These are phyloP conservation scores for Filobasidium wieringae DNA, from an alignment of 768 basidiomycete species.

Conservation along the genomic window DNA sequence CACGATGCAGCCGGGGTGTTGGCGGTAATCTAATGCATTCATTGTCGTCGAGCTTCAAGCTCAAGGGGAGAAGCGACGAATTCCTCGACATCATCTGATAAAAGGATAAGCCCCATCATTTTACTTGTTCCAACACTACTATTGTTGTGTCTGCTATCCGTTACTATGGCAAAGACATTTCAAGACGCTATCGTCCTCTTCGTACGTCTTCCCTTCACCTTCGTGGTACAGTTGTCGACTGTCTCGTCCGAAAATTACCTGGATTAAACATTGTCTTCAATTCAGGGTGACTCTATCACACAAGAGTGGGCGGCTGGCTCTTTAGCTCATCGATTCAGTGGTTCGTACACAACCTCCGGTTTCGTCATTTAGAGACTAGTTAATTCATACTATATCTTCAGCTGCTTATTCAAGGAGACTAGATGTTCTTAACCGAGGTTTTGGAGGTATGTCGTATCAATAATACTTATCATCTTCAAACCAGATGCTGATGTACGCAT, in stretches of 20 bases:
- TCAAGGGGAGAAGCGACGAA: too few relatives aligned
- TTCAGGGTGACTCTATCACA: slow-evolving; percentile 35
- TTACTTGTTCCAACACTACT: too few relatives aligned
- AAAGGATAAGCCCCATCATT: too few relatives aligned
- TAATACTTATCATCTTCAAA: not conserved
- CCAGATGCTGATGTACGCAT: too few relatives aligned
- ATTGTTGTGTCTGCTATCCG: not conserved
- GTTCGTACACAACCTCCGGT: slow-evolving; percentile 41
- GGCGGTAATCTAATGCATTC: too few relatives aligned
- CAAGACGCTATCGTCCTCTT: slow-evolving; percentile 33
- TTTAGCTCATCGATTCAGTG: slow-evolving; percentile 56
- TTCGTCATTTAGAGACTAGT: too few relatives aligned
- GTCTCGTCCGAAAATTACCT: not conserved
- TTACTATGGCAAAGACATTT: not conserved
- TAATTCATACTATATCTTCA: slow-evolving; percentile 37
- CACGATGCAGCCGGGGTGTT: too few relatives aligned
- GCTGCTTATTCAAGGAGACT: slow-evolving; percentile 67
- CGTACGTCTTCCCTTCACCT: slow-evolving; percentile 19
- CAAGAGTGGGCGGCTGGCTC: slow-evolving; percentile 41
- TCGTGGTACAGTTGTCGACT: too few relatives aligned
- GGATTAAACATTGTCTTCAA: not conserved
- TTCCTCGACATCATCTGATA: too few relatives aligned
- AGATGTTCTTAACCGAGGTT: slow-evolving; percentile 77
- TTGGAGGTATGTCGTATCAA: slow-evolving; percentile 41
- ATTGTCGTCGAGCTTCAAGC: too few relatives aligned